phyloP scores from a whole-genome alignment of 2,329 filamentous ascomycete species.

The Colletotrichum sp. region DNA sequence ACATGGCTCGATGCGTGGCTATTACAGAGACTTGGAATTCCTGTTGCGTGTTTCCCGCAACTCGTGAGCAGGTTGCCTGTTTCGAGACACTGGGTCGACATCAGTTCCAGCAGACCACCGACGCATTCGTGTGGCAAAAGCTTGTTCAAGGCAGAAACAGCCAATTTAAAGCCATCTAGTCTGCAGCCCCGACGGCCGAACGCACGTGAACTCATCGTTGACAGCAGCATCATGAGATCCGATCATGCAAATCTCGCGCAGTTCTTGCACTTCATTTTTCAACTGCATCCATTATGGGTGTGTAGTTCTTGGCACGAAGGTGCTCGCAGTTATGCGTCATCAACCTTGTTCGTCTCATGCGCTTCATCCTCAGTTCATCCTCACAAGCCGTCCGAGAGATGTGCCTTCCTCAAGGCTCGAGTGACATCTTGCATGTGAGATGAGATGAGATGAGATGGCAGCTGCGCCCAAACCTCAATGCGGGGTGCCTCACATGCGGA shows the following conservation, averaged over 20 bases:
- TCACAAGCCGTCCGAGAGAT: background rate
- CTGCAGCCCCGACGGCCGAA: background rate
- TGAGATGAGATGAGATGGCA: background rate
- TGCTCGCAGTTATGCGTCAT: accelerated
- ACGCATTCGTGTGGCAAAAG: background rate
- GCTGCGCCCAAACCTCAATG: background rate
- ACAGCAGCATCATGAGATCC: accelerated
- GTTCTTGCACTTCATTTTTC: background rate
- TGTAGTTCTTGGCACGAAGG: background rate
- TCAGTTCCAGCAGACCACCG: too few species aligned
- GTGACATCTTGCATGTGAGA: background rate
- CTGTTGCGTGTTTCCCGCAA: too few species aligned
- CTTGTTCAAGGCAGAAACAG: background rate
- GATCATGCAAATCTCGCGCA: accelerated
- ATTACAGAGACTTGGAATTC: background rate
- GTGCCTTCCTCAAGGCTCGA: background rate
- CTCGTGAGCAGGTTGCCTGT: background rate
- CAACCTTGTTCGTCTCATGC: background rate
- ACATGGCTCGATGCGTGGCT: background rate
- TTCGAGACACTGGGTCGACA: background rate
- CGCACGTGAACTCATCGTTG: background rate
- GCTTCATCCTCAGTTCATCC: background rate
- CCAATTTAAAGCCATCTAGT: accelerated
- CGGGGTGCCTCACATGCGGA: background rate
- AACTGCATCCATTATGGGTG: background rate